Conservation (phyloP, 176 grass and related monocot genomes). For the Cenchrus fungigraminus region DNA sequence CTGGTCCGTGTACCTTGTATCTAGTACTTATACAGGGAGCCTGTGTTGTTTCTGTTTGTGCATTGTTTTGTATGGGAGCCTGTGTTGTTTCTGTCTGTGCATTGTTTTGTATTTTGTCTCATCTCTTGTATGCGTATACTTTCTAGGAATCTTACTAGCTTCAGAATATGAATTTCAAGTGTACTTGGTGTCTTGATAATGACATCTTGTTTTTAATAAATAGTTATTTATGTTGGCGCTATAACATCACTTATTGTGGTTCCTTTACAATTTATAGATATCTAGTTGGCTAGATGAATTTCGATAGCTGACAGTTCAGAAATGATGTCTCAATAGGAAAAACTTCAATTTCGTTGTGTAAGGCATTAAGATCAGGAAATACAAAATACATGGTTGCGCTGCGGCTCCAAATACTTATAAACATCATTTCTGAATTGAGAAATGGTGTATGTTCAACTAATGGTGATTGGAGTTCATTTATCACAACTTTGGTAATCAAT, state of each 20-base stretch:
- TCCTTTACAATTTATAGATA: not conserved
- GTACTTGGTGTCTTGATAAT: not conserved
- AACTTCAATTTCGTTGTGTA: not conserved
- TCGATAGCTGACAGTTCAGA: not conserved
- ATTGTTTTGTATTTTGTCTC: not conserved
- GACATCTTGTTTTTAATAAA: not conserved
- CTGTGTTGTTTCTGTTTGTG: not conserved
- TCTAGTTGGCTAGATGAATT: constrained; percentile 1
- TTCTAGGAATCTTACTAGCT: not conserved
- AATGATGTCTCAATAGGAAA: too few relatives aligned
- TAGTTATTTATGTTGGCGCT: not conserved
- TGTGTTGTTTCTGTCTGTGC: not conserved
- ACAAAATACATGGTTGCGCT: not conserved
- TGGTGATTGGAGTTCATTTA: not conserved
- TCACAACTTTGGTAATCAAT: constrained; percentile 9
- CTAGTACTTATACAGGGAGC: not conserved
- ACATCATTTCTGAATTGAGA: not conserved
- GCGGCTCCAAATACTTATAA: not conserved
- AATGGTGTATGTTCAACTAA: not conserved
- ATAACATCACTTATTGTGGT: not conserved
- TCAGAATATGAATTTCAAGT: constrained; percentile 1
- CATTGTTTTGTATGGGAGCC: not conserved
- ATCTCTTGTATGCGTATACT: not conserved
- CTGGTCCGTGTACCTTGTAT: not conserved
- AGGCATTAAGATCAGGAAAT: not conserved